Evolutionary conservation across 495 filamentous ascomycete species (phyloP), one percentile per base, ranked within the genome.

Genomic region (Endocarpon pusillum): DNA sequence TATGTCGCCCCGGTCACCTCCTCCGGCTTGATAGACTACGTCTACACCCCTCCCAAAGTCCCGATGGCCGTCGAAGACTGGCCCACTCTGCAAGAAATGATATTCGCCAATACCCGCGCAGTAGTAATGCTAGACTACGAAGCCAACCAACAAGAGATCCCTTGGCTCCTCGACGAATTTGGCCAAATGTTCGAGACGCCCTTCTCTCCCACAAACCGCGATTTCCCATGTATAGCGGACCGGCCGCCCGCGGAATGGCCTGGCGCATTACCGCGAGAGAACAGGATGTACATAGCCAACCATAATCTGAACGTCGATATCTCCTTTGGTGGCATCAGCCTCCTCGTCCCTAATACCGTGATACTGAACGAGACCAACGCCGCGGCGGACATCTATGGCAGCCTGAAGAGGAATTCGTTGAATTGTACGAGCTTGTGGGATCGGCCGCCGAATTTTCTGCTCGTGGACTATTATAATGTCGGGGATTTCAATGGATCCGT

Each of bases 401-500:
- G 77, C 53, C 56, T 94, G 27, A 85, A 82, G 0, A 37, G 53
- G 17, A 78, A 80, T 53, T 70, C 72, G 0, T 52, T 66, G 6
- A 66, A 72, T 30, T 96, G 87, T 51, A 67, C 64, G 21, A 40
- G 73, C 75, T 55, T 54, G 68, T 92, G 81, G 79, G 61, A 61
- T 15, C 68, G 77, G 22, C 64, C 78, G 1, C 87, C 87, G 0
- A 93, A 81, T 48, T 79, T 92, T 44, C 63, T 96, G 5, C 69
- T 94, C 18, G 82, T 94, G 3, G 87, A 96, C 49, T 91, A 81
- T 49, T 92, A 87, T 55, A 78, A 91, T 44, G 53, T 54, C 33
- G 83, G 80, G 33, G 59, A 57, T 9, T 69, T 56, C 34, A 67
- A 70, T 36, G 87, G 87, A n/a, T 78, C 78, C 3, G 87, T 94